Evolutionary conservation across 331 rosid genomes (phyloP).

Genomic region (Rosa hybrid): DNA sequence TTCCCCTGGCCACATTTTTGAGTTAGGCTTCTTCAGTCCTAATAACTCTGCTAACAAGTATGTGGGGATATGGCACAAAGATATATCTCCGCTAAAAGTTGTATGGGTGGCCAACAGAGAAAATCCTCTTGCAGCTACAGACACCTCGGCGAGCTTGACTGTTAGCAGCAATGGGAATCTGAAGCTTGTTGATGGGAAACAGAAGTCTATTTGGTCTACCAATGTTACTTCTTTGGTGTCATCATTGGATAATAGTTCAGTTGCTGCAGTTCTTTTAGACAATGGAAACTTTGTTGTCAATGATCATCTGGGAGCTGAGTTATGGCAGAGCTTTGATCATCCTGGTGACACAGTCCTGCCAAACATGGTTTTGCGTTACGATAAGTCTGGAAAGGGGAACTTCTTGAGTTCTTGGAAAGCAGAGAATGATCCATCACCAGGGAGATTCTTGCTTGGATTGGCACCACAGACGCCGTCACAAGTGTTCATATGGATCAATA

Average conservation of each 20-base stretch:
- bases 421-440: slow-evolving; percentile 22
- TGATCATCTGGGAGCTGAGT: background rate
- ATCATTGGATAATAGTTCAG: background rate
- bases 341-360: slow-evolving; percentile 16
- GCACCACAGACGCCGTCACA: slow-evolving; percentile 18
- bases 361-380: background rate
- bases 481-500: slow-evolving; percentile 20
- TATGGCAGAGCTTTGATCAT: slow-evolving; percentile 27
- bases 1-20: slow-evolving; percentile 10
- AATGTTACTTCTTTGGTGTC: background rate
- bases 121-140: background rate
- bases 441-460: slow-evolving; percentile 14
- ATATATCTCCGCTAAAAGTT: background rate
- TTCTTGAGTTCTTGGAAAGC: slow-evolving; percentile 28
- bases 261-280: slow-evolving; percentile 17
- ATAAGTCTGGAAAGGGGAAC: background rate
- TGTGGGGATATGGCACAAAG: slow-evolving; percentile 28
- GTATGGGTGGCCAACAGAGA: slow-evolving; percentile 35
- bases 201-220: slow-evolving; percentile 21
- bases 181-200: slow-evolving; percentile 7
- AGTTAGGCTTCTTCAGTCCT: slow-evolving; percentile 28
- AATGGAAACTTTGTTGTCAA: slow-evolving; percentile 15
- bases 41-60: slow-evolving; percentile 16
- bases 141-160: background rate
- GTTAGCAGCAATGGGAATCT: slow-evolving; percentile 20